Base-by-base conservation (phyloP, 257 asterid genomes). In the Solanum ossicruentum region DNA sequence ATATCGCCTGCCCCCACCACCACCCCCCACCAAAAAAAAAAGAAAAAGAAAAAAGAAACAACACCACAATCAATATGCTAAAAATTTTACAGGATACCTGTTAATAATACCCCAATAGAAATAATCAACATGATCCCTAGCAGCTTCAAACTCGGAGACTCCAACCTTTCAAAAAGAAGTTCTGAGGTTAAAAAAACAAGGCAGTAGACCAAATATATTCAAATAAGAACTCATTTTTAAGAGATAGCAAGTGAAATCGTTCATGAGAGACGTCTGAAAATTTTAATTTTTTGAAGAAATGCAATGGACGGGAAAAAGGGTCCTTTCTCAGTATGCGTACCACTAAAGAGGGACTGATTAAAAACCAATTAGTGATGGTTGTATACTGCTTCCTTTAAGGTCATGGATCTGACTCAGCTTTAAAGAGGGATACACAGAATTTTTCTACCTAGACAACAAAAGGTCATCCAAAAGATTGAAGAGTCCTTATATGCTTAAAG, bases 81-180 rank as follows among this genome's bases (percentile, higher is more conserved):
- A 12, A 52, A 51, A 78, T 43, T 49, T 21, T 23, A 49, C 3
- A 26, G 66, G 84, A 39, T 92, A 97, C 99, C 99, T 80, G 99
- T 97, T 89, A 97, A 92, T 87, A 95, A 87, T 89, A 97, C 88
- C 80, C 99, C 99, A 84, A 89, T 51, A 20, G 99, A 97, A 83
- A 97, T 97, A 72, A 97, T 84, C 63, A 88, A 81, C 80, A 97
- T 97, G 88, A 97, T 95, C 70, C 98, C 98, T 32, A 97, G 91
- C 88, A 97, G 97, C 94, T 92, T 93, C 80, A 92, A 80, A 91
- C 99, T 97, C 57, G 99, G 99, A 69, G 99, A 90, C 87, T 97
- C 99, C 98, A 97, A 91, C 92, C 99, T 95, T 85, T 83, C 89
- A 60, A 75, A 89, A 88, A 81, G 41, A 17, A 89, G 78, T 82